Evolutionary conservation across 495 filamentous ascomycete genomes (phyloP).

Genomic region (Xylaria telfairii): DNA sequence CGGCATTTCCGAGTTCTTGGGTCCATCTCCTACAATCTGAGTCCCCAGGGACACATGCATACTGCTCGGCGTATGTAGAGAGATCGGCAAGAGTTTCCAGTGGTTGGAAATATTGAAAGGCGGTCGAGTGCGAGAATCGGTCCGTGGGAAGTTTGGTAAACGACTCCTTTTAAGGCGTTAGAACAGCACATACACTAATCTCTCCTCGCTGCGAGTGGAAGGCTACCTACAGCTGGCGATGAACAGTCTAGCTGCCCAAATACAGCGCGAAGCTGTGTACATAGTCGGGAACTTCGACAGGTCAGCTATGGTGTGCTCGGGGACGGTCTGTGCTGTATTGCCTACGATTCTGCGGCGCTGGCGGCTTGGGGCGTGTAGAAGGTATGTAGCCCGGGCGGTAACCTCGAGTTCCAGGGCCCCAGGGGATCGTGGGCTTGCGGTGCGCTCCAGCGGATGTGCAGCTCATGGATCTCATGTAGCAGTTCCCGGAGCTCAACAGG

Average conservation of each 20-base stretch:
- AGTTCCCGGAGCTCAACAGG: slow-evolving; percentile 68
- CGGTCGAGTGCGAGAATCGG: slow-evolving; percentile 68
- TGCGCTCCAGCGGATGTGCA: slow-evolving; percentile 83
- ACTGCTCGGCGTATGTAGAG: slow-evolving; percentile 60
- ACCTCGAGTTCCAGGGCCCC: slow-evolving; percentile 73
- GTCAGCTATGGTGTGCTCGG: slow-evolving; percentile 23
- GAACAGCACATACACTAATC: slow-evolving; percentile 4
- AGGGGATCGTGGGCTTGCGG: slow-evolving; percentile 59
- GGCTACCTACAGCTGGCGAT: slow-evolving; percentile 36
- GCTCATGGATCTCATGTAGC: slow-evolving; percentile 70
- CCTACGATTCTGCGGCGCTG: slow-evolving; percentile 28
- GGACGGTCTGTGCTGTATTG: neutral
- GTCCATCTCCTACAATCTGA: slow-evolving; percentile 45
- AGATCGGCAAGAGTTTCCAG: slow-evolving; percentile 64
- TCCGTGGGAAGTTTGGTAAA: slow-evolving; percentile 71
- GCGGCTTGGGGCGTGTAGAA: slow-evolving; percentile 67
- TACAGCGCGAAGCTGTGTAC: slow-evolving; percentile 62
- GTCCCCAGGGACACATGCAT: slow-evolving; percentile 56
- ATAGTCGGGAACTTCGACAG: slow-evolving; percentile 59
- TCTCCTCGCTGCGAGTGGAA: slow-evolving; percentile 12
- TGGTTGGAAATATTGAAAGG: slow-evolving; percentile 71
- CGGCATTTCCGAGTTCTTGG: slow-evolving; percentile 50
- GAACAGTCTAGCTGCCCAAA: slow-evolving; percentile 67
- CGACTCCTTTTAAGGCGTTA: slow-evolving; percentile 57
- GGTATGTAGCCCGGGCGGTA: slow-evolving; percentile 83